Evolutionary conservation across 345 rosid genomes (phyloP), one percentile per base, ranked within the genome.

Genomic region (Boechera divaricarpa): DNA sequence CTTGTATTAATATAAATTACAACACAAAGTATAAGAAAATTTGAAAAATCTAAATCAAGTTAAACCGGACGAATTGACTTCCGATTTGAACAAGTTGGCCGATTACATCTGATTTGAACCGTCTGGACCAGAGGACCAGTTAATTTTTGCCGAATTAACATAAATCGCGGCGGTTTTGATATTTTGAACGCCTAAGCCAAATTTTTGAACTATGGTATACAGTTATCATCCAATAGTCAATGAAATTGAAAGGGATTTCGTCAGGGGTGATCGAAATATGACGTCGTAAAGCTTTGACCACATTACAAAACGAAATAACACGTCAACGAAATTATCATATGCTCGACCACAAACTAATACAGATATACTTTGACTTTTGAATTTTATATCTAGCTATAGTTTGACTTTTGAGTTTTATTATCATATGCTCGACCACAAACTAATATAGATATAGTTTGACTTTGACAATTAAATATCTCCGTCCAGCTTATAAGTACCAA

Each of bases 201-300:
- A 0, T 21, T 21, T 21, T 21, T 21, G 1, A 21, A 21, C 21
- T 1, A 21, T 21, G 21, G 1, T 21, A 21, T 21, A 21, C 4
- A 44, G 16, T 44, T 18, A 28, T 28, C 29, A 35, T 57, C 62
- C 7, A 21, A 11, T 47, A 54, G 58, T 61, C 53, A 42, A 21
- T 21, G 24, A 21, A 21, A 21, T 21, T 32, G 48, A 44, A 35
- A 29, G 16, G 12, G 45, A 48, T 57, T 56, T 16, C 77, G 81
- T 78, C 4, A 21, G 24, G 24, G 24, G 24, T 21, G 24, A 21
- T 21, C 24, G 24, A 62, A 33, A 6, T 10, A 26, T 70, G 75
- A 69, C 75, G 70, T 44, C 63, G 24, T 53, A 1, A 26, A 63
- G 59, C 62, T 48, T 70, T 70, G 80, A 77, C 76, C 60, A n/a